Evolutionary conservation across 345 rosid species (phyloP), one percentile per base, ranked within the genome.

Genomic region (Isatis tinctoria): DNA sequence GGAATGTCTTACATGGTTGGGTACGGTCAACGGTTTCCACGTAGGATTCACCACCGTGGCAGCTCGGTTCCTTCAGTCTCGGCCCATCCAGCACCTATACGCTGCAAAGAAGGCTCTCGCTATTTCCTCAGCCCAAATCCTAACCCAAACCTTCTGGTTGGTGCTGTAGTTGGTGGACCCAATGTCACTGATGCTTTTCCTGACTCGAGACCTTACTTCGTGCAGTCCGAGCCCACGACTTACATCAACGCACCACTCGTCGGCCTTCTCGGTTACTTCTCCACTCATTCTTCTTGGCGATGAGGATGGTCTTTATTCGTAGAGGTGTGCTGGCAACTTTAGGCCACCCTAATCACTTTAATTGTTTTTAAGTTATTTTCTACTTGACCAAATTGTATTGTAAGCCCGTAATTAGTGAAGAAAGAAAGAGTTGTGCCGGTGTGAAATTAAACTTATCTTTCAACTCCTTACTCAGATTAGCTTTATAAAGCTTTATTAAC

Each of bases 1-100:
- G 67, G 86, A 66, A 84, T 90, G 83, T 96, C 98, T 9, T 96
- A 92, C 89, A 96, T 96, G 97, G 99, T 96, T 24, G 99, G 94
- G 0, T 96, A 90, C 51, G 98, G 99, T 11, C 72, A 76, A n/a
- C 84, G 54, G 44, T 96, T 81, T 71, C 98, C 99, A 3, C 91
- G 74, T 54, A 82, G 96, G 88, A 88, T 96, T 72, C 99, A 96
- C 71, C 99, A 96, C 81, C 74, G 99, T 75, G 99, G 80, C 1
- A 87, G 96, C 62, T 96, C 98, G 0, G 69, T 88, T 16, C 99
- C 99, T 4, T 92, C 97, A 0, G 83, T 87, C 24, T 72, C 68
- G 36, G 59, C 83, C 45, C 96, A 96, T 52, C 99, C 96, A 0
- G 47, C 80, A 18, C 86, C 22, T 43, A 87, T 96, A 17, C 73